phyloP scores from a whole-genome alignment of 2,329 filamentous ascomycete genomes.

The Xylariaceae sp. region DNA sequence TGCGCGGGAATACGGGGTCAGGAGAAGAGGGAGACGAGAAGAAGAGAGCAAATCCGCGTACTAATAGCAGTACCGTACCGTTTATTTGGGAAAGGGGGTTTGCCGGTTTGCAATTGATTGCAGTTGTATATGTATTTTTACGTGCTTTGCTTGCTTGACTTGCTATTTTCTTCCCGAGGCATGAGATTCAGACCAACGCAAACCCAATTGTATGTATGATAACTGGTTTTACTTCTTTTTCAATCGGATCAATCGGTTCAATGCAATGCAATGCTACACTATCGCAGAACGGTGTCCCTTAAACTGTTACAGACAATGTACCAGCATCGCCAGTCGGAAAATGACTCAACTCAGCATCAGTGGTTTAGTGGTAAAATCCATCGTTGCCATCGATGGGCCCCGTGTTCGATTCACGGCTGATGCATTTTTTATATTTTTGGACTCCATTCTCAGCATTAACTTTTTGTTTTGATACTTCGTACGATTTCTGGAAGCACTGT shows the following conservation, averaged over 20 bases:
- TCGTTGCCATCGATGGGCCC: conserved; percentile 49
- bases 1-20: neutral
- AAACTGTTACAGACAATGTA: neutral
- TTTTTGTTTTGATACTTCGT: too few relatives aligned
- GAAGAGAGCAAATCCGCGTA: neutral
- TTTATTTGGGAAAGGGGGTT: neutral
- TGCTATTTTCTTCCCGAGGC: neutral
- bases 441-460: neutral
- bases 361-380: conserved; percentile 44
- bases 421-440: conserved; percentile 23
- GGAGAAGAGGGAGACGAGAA: neutral
- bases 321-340: neutral
- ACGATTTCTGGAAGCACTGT: neutral
- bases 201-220: neutral
- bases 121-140: neutral
- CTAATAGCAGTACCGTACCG: neutral
- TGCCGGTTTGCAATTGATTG: neutral
- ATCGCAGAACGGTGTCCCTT: neutral
- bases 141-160: neutral
- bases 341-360: conserved; percentile 10
- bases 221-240: neutral
- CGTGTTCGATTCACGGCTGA: conserved; percentile 41
- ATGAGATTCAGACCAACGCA: neutral
- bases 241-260: too few relatives aligned
- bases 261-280: neutral